A percentile compares a stretch with the other conserved stretches of the same genome.
These are phyloP conservation scores for Priceomyces carsonii DNA, from an alignment of 805 yeast genomes.

Conservation along the genomic window DNA sequence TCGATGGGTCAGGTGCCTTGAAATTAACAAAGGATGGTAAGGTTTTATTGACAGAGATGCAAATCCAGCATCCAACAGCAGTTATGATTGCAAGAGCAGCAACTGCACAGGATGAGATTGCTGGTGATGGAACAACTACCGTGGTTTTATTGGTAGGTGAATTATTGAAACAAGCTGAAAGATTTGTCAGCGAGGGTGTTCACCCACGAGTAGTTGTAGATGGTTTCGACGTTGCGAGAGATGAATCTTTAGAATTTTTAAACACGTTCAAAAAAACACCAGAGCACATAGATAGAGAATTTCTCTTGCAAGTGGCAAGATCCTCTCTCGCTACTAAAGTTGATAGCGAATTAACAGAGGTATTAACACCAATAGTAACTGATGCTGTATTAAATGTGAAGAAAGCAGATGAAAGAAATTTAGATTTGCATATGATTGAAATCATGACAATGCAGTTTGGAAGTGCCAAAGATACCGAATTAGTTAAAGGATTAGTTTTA, in stretches of 20 bases:
- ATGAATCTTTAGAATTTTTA: conserved; percentile 67
- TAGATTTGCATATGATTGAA: conserved; percentile 96
- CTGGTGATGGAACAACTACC: conserved; percentile 99
- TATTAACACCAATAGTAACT: conserved; percentile 90
- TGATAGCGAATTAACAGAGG: conserved; percentile 69
- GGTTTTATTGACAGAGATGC: conserved; percentile 92
- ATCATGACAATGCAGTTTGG: conserved; percentile 98
- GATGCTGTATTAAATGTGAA: conserved; percentile 89
- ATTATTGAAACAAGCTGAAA: conserved; percentile 88
- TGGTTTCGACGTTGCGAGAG: conserved; percentile 91
- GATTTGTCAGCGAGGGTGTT: conserved; percentile 88
- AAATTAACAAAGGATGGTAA: conserved; percentile 97
- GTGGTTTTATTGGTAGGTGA: conserved; percentile 95
- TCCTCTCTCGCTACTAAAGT: conserved; percentile 89
- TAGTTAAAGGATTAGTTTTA: conserved; percentile 85
- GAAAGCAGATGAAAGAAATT: conserved; percentile 41
- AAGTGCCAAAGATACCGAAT: conserved; percentile 76
- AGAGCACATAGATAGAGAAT: conserved; percentile 73
- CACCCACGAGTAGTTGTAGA: conserved; percentile 94
- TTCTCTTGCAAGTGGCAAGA: conserved; percentile 87
- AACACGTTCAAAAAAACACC: conserved; percentile 60
- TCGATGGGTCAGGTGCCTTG: conserved; percentile 94
- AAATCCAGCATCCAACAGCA: conserved; percentile 63
- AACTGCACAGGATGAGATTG: conserved; percentile 96
- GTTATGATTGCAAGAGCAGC: conserved; percentile 86